Percentiles rank a stretch among this genome's conserved stretches.
Evolutionary conservation across 192 early-diverging fungal genomes (phyloP).

Genomic region (Fimicolochytrium jonesii): DNA sequence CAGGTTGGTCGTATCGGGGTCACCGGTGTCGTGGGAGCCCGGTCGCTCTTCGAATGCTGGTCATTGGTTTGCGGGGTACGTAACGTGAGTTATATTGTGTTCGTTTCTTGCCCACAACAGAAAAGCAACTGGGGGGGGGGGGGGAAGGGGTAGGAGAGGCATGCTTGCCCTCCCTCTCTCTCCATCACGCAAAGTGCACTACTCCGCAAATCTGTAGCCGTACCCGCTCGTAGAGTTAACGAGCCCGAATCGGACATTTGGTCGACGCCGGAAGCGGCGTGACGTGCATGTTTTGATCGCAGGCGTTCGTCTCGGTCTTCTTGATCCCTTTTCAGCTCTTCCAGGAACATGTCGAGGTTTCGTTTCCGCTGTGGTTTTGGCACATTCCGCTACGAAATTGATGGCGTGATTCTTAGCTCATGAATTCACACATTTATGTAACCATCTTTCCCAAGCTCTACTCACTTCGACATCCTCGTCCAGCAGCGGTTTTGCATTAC

Average conservation of each 20-base stretch:
- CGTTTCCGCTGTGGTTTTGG: constrained; percentile 67
- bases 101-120: neutral
- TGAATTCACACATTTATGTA: no score
- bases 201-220: no score
- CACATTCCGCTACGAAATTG: neutral
- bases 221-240: constrained; percentile 15
- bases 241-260: constrained; percentile 24
- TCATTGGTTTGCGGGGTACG: constrained; percentile 11
- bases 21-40: constrained; percentile 70
- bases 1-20: constrained; percentile 76
- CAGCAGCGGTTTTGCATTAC: no score
- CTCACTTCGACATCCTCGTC: no score
- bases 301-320: constrained; percentile 57
- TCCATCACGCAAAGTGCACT: no score
- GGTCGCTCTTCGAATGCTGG: constrained; percentile 32
- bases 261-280: constrained; percentile 10
- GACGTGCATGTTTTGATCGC: constrained; percentile 33
- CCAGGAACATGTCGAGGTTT: constrained; percentile 77
- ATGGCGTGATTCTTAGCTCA: neutral
- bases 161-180: no score
- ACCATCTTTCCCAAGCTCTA: no score
- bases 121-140: no score
- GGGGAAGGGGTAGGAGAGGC: no score
- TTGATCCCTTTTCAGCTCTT: constrained; percentile 78
- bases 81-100: neutral